These are phyloP conservation scores for Lepidium campestre DNA, from an alignment of 441 rosid genomes.

Conservation along the genomic window DNA sequence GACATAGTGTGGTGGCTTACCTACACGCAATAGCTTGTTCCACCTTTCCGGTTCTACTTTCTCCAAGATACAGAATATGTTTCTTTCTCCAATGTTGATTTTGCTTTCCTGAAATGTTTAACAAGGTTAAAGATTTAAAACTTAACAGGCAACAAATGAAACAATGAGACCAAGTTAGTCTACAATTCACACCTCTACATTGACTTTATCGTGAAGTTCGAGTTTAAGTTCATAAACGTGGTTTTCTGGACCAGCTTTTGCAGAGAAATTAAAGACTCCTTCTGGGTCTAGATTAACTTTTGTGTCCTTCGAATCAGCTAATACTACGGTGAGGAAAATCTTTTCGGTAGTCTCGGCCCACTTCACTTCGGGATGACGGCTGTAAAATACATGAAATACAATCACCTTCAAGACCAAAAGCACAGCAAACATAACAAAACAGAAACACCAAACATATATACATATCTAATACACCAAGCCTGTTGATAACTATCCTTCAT, in stretches of 20 bases:
- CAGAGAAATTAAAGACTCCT: slow-evolving; percentile 68
- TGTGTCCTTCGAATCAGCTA: slow-evolving; percentile 60
- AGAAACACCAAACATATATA: neutral
- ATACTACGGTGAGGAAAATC: slow-evolving; percentile 56
- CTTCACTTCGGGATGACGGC: slow-evolving; percentile 75
- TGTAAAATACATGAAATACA: slow-evolving; percentile 21
- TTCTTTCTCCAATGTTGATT: slow-evolving; percentile 59
- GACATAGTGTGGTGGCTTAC: slow-evolving; percentile 62
- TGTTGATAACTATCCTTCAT: neutral
- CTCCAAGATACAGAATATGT: slow-evolving; percentile 60
- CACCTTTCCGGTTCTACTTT: slow-evolving; percentile 74
- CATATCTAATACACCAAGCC: neutral
- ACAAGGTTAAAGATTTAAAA: neutral
- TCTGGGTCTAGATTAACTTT: slow-evolving; percentile 65
- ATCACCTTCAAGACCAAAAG: neutral
- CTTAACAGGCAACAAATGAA: neutral
- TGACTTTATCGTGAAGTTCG: slow-evolving; percentile 68
- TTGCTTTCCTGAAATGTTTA: slow-evolving; percentile 50
- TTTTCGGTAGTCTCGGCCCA: slow-evolving; percentile 75
- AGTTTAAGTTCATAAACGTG: slow-evolving; percentile 52
- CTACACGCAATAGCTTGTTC: slow-evolving; percentile 59
- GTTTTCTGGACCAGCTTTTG: slow-evolving; percentile 56
- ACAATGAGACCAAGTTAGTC: neutral
- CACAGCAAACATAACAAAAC: neutral
- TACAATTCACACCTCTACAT: slow-evolving; percentile 51